phyloP scores from a whole-genome alignment of 805 yeast genomes.

The Candida piceae region DNA sequence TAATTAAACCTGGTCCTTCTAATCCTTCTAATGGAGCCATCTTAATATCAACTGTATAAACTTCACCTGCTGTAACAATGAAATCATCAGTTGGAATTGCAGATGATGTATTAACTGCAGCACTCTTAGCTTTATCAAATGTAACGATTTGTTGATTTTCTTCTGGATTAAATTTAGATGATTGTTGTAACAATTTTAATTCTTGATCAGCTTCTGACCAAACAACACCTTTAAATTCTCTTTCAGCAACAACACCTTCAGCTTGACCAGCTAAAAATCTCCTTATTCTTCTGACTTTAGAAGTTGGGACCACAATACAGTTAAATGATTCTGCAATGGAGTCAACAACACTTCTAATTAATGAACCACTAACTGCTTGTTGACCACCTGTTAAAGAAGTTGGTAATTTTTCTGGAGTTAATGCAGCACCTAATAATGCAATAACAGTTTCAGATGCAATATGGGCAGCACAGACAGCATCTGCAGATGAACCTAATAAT shows the following conservation, averaged over 20 bases:
- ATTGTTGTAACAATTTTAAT: slow-evolving; percentile 42
- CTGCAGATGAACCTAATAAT: slow-evolving; percentile 77
- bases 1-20: slow-evolving; percentile 61
- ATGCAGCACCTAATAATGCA: slow-evolving; percentile 64
- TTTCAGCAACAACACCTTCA: slow-evolving; percentile 86
- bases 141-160: slow-evolving; percentile 34
- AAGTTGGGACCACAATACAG: slow-evolving; percentile 87
- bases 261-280: slow-evolving; percentile 95
- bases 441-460: slow-evolving; percentile 86
- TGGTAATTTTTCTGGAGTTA: slow-evolving; percentile 74
- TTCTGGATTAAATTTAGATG: slow-evolving; percentile 27
- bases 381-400: slow-evolving; percentile 34
- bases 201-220: slow-evolving; percentile 86
- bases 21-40: slow-evolving; percentile 56
- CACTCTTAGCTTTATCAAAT: slow-evolving; percentile 32
- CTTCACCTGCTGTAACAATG: slow-evolving; percentile 73
- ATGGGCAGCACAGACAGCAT: slow-evolving; percentile 83
- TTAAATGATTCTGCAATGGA: slow-evolving; percentile 79
- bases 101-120: slow-evolving; percentile 36
- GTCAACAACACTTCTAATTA: slow-evolving; percentile 74
- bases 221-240: slow-evolving; percentile 86
- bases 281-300: slow-evolving; percentile 85
- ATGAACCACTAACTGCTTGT: slow-evolving; percentile 54
- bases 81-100: slow-evolving; percentile 81
- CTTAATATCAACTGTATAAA: slow-evolving; percentile 75